Percentiles rank a stretch among this genome's conserved stretches.
Evolutionary conservation across 805 yeast genomes (phyloP).

Genomic region (Lipomyces yamadae): DNA sequence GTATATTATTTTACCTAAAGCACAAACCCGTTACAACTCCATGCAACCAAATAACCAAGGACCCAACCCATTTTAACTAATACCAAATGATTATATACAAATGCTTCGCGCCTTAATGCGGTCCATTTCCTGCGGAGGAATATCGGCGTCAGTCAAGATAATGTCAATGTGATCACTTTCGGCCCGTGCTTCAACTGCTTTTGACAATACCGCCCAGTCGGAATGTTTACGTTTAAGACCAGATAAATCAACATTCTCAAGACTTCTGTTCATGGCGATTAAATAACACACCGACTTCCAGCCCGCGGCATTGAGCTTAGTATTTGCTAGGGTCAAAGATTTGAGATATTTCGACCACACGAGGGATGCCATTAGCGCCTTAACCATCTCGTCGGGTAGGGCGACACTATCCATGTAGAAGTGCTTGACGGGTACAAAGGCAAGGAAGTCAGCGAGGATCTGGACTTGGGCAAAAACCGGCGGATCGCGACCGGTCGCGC

Average conservation of each 20-base stretch:
- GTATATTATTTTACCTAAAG: not conserved
- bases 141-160: constrained; percentile 19
- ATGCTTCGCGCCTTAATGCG: not conserved
- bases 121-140: constrained; percentile 4
- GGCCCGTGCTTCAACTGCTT: constrained; percentile 25
- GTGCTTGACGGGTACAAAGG: constrained; percentile 23
- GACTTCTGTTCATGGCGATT: constrained; percentile 23
- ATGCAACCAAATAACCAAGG: not conserved
- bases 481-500: constrained; percentile 5
- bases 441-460: constrained; percentile 34
- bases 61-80: not conserved
- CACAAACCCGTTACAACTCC: not conserved
- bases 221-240: constrained; percentile 23
- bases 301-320: constrained; percentile 15
- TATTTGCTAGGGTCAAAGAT: constrained; percentile 13
- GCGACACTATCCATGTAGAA: constrained; percentile 16
- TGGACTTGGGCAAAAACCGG: constrained; percentile 23
- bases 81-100: not conserved
- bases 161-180: not conserved
- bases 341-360: constrained; percentile 4
- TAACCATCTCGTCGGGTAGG: constrained; percentile 20
- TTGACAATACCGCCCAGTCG: constrained; percentile 29
- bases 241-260: constrained; percentile 20
- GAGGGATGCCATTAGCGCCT: constrained; percentile 25
- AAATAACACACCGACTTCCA: constrained; percentile 34